These are phyloP conservation scores for Xylaria scruposa DNA, from an alignment of 495 filamentous ascomycete genomes.

Conservation along the genomic window DNA sequence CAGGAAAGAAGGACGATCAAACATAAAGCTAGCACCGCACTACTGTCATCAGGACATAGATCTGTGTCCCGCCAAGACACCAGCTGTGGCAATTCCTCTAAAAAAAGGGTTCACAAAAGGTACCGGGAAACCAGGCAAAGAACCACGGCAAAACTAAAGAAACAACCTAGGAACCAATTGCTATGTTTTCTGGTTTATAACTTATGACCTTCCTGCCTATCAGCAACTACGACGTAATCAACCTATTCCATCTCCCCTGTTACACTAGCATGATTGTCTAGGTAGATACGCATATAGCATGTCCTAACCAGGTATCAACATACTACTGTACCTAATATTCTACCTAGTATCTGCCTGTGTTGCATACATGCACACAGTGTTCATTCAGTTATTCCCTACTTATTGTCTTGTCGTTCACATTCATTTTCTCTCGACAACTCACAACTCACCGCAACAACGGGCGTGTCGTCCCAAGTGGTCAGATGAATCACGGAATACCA, in stretches of 20 bases:
- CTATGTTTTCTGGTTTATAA: background rate
- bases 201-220: slow-evolving; percentile 1
- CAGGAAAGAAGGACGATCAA: slow-evolving; percentile 4
- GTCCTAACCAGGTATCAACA: too few species aligned
- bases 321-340: background rate
- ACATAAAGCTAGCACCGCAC: slow-evolving; percentile 6
- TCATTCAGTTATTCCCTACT: background rate
- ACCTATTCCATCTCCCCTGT: background rate
- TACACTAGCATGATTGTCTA: background rate
- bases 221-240: slow-evolving; percentile 1
- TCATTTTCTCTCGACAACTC: slow-evolving; percentile 8
- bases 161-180: background rate
- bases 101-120: background rate
- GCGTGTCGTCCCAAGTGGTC: background rate
- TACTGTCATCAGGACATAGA: background rate
- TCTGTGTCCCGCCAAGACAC: background rate
- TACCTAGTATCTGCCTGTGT: background rate
- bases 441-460: slow-evolving; percentile 24
- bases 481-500: slow-evolving; percentile 11
- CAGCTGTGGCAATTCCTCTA: background rate
- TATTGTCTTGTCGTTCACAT: background rate
- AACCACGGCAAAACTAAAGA: background rate
- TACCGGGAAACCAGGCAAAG: background rate
- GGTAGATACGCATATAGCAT: too few species aligned
- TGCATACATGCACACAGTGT: slow-evolving; percentile 15